Evolutionary conservation across 441 rosid genomes (phyloP).

Genomic region (Croton setiger): DNA sequence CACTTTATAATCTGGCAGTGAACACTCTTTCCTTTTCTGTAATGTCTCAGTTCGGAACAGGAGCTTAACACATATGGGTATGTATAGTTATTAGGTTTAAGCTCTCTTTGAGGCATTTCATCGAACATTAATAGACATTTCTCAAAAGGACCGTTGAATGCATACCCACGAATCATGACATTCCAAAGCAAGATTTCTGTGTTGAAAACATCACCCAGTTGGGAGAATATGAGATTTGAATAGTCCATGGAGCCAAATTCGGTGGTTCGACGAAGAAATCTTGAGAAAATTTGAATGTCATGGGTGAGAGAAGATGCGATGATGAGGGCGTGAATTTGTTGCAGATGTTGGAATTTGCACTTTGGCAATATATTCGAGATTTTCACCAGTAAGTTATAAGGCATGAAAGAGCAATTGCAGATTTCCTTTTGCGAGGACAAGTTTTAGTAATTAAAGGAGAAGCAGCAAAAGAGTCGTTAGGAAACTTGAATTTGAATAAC

Average conservation of each 20-base stretch:
- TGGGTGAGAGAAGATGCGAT: constrained; percentile 22
- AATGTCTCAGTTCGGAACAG: constrained; percentile 24
- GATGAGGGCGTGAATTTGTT: constrained; percentile 33
- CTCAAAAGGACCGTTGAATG: constrained; percentile 28
- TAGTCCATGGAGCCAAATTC: constrained; percentile 37
- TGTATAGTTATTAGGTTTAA: constrained; percentile 30
- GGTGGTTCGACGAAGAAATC: constrained; percentile 36
- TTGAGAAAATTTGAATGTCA: constrained; percentile 23
- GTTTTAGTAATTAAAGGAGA: not conserved
- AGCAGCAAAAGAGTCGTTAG: too few species aligned
- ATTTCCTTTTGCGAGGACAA: not conserved
- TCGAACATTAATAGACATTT: constrained; percentile 24
- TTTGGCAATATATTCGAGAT: constrained; percentile 22
- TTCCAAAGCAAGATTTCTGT: constrained; percentile 27
- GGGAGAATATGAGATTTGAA: constrained; percentile 27
- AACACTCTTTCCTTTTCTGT: constrained; percentile 17
- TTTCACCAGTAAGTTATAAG: constrained; percentile 12
- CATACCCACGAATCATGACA: constrained; percentile 35
- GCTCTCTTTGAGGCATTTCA: constrained; percentile 32
- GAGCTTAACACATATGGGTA: constrained; percentile 32
- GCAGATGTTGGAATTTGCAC: constrained; percentile 30
- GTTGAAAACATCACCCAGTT: constrained; percentile 15
- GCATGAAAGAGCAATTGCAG: constrained; percentile 8
- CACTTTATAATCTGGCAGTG: constrained; percentile 30
- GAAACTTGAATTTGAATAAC: too few species aligned